phyloP scores from a whole-genome alignment of 2,329 filamentous ascomycete genomes.

The Epichloe festucae region DNA sequence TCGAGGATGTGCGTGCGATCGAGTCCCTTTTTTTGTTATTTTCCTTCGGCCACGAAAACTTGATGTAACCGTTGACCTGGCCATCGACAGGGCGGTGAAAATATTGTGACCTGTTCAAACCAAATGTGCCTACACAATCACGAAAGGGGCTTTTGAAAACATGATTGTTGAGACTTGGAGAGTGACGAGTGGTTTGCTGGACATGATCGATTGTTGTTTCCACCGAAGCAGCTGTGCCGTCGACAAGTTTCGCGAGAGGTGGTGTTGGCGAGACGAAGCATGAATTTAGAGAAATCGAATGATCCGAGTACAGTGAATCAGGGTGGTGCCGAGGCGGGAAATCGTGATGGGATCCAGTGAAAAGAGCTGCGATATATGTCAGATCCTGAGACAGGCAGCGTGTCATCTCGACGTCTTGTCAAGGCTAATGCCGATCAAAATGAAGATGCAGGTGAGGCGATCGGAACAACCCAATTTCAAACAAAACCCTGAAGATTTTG shows the following conservation, averaged over 20 bases:
- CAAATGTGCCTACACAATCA: constrained; percentile 18
- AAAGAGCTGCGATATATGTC: constrained; percentile 16
- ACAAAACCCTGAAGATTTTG: no score
- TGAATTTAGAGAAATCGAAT: background rate
- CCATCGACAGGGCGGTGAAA: constrained; percentile 20
- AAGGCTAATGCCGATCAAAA: background rate
- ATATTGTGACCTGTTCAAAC: constrained; percentile 10
- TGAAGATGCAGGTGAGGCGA: background rate
- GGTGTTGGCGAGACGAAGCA: background rate
- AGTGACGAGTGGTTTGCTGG: background rate
- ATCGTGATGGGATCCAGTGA: constrained; percentile 9
- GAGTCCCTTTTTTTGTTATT: background rate
- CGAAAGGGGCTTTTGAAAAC: constrained; percentile 19
- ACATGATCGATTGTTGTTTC: background rate
- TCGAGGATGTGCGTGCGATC: background rate
- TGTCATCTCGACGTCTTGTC: constrained; percentile 12
- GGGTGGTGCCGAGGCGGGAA: background rate
- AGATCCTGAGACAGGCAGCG: constrained; percentile 15
- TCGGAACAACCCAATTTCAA: no score
- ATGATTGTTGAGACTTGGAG: background rate
- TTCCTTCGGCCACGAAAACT: constrained; percentile 22
- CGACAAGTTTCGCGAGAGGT: background rate
- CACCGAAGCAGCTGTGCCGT: background rate
- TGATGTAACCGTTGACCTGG: constrained; percentile 25
- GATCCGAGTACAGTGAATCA: background rate